Evolutionary conservation across 345 rosid species (phyloP).

Genomic region (Sapria himalayana): DNA sequence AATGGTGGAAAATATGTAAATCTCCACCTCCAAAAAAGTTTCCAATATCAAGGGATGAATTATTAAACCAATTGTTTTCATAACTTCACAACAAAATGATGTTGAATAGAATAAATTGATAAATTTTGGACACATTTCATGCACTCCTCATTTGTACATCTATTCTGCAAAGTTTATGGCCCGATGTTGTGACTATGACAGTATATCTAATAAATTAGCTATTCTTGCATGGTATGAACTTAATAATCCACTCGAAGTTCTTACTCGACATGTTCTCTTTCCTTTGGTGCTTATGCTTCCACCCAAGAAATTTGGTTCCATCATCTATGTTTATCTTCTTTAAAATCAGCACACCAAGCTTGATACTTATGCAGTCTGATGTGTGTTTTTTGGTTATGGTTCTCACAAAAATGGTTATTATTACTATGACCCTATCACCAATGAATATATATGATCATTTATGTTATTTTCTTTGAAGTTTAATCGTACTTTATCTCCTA

Average conservation of each 20-base stretch:
- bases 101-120: background rate
- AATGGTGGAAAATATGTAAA: background rate
- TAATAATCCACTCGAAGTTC: background rate
- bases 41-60: background rate
- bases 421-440: background rate
- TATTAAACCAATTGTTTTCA: background rate
- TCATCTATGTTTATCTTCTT: background rate
- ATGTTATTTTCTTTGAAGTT: background rate
- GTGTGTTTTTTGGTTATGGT: slow-evolving; percentile 3
- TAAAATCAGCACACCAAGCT: background rate
- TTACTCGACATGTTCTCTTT: background rate
- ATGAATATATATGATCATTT: background rate
- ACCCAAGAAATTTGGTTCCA: background rate
- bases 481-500: background rate
- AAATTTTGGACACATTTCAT: background rate
- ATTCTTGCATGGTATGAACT: background rate
- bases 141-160: background rate
- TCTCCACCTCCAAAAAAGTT: background rate
- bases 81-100: background rate
- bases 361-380: background rate
- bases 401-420: background rate
- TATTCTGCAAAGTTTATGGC: too few relatives aligned
- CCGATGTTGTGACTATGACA: background rate
- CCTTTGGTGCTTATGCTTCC: background rate
- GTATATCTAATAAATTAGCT: background rate